These are phyloP conservation scores for Wickerhamiella nectarea DNA, from an alignment of 805 yeast genomes.

Conservation along the genomic window DNA sequence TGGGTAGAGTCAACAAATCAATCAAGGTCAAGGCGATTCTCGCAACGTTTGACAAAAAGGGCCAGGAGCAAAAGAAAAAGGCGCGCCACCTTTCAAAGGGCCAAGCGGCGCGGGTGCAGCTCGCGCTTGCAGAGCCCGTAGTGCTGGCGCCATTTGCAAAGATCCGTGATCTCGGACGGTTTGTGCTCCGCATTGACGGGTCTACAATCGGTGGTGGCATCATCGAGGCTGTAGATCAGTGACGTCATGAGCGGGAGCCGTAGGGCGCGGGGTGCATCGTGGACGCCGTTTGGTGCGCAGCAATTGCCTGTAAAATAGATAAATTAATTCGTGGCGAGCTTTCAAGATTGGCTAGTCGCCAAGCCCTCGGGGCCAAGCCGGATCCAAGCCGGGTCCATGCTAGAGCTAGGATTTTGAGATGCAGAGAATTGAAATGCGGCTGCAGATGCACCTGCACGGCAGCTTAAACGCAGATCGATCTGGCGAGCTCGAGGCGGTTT, in stretches of 20 bases:
- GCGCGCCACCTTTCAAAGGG: constrained; percentile 50
- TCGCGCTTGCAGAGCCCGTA: constrained; percentile 36
- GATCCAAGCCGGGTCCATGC: too few relatives aligned
- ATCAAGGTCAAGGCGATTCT: constrained; percentile 44
- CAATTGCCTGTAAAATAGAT: too few relatives aligned
- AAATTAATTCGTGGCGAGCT: too few relatives aligned
- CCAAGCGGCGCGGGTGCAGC: constrained; percentile 43
- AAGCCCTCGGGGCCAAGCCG: too few relatives aligned
- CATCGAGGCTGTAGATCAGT: constrained; percentile 22
- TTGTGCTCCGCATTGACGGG: constrained; percentile 60
- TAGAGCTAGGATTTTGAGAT: too few relatives aligned
- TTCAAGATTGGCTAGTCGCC: too few relatives aligned
- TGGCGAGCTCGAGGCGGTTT: too few relatives aligned
- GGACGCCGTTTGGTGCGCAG: too few relatives aligned
- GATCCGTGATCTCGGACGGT: constrained; percentile 44
- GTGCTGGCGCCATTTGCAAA: constrained; percentile 40
- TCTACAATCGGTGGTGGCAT: constrained; percentile 54
- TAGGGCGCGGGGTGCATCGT: too few relatives aligned
- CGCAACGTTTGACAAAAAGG: constrained; percentile 25
- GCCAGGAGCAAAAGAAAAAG: constrained; percentile 26
- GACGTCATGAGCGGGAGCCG: not conserved
- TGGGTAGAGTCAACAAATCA: constrained; percentile 61
- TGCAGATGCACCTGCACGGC: too few relatives aligned
- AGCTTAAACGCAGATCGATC: too few relatives aligned
- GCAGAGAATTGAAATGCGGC: too few relatives aligned